Evolutionary conservation across 768 basidiomycete genomes (phyloP).

Genomic region (Calocybe cyanea): DNA sequence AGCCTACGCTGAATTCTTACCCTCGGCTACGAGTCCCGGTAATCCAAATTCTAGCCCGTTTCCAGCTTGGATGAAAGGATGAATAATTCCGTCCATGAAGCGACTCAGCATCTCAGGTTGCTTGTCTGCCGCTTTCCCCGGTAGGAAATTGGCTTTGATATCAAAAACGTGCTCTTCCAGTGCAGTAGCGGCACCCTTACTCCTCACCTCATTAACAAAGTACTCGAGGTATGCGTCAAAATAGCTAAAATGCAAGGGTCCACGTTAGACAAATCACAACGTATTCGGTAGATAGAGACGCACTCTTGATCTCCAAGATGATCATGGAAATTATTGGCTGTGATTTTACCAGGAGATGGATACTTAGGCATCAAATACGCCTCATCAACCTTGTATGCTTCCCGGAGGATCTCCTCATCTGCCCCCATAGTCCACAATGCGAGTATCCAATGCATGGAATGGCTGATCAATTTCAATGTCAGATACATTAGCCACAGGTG

Average conservation of each 20-base stretch:
- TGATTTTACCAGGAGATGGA: too few relatives aligned
- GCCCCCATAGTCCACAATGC: constrained; percentile 64
- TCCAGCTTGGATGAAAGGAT: constrained; percentile 63
- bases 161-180: constrained; percentile 60
- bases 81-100: constrained; percentile 52
- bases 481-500: too few relatives aligned
- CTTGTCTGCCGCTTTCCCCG: constrained; percentile 19
- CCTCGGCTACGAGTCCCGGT: constrained; percentile 60
- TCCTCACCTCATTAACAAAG: constrained; percentile 36
- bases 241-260: background rate
- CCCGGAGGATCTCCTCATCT: constrained; percentile 30
- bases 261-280: background rate
- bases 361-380: too few relatives aligned
- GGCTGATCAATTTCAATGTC: too few relatives aligned
- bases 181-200: constrained; percentile 34
- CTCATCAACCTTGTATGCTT: constrained; percentile 28
- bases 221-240: constrained; percentile 52
- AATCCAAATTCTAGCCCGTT: constrained; percentile 60
- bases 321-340: constrained; percentile 40
- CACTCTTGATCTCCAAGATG: constrained; percentile 49
- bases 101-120: constrained; percentile 46
- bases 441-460: constrained; percentile 53
- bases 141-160: constrained; percentile 37
- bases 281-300: background rate
- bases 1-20: constrained; percentile 25